These are phyloP conservation scores for Sophora flavescens DNA, from an alignment of 306 rosid species.

Conservation along the genomic window DNA sequence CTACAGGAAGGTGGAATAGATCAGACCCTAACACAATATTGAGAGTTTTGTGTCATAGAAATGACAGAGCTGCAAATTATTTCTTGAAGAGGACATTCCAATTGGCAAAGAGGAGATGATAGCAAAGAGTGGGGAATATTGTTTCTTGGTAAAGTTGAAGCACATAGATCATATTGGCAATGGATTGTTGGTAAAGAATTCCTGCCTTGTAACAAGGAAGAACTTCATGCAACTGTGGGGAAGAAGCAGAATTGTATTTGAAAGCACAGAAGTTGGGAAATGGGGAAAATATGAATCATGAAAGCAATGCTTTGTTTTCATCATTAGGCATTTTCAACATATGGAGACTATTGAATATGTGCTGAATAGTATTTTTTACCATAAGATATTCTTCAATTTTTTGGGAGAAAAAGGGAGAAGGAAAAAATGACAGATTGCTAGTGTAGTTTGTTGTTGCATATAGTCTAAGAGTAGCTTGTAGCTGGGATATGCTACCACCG, in stretches of 20 bases:
- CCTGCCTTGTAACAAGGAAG: conserved; percentile 19
- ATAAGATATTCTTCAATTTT: conserved; percentile 44
- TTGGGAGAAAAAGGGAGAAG: conserved; percentile 33
- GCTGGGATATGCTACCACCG: conserved; percentile 37
- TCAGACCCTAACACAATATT: conserved; percentile 90
- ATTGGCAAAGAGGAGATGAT: conserved; percentile 79
- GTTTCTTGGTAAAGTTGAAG: conserved; percentile 36
- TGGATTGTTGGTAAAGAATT: conserved; percentile 28
- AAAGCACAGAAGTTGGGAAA: conserved; percentile 4
- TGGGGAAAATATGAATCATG: conserved; percentile 21
- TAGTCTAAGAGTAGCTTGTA: conserved; percentile 45
- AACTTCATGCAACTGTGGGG: conserved; percentile 13
- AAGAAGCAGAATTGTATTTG: conserved; percentile 1
- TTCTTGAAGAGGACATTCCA: conserved; percentile 91
- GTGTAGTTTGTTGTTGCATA: conserved; percentile 46
- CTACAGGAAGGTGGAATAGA: conserved; percentile 89
- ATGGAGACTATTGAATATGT: conserved; percentile 30
- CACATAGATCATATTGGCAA: conserved; percentile 22
- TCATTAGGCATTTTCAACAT: conserved; percentile 35
- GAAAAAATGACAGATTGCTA: conserved; percentile 18
- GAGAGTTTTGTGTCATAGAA: conserved; percentile 87
- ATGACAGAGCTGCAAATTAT: conserved; percentile 71
- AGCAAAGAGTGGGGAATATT: background rate
- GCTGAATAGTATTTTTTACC: conserved; percentile 34
- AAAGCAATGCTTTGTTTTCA: conserved; percentile 29